Conservation (phyloP, 2,329 filamentous ascomycete genomes). For the Diplodia seriata region DNA sequence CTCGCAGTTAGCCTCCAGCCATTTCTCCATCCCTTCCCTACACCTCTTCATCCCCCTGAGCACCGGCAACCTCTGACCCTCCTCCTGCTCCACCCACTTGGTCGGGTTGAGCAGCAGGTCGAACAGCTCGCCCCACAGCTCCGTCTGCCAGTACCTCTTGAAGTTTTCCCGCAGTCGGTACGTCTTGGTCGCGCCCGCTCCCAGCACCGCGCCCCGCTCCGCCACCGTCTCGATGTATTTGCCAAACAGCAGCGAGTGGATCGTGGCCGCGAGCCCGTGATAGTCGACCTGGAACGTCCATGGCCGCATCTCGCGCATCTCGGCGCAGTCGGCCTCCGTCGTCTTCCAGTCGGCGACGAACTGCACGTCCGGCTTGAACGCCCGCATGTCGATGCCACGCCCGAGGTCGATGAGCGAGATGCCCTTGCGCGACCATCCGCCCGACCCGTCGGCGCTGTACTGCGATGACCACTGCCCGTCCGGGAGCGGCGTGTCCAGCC, state of each 20-base stretch:
- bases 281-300: slow-evolving; percentile 99
- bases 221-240: slow-evolving; percentile 85
- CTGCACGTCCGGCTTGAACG: slow-evolving; percentile 75
- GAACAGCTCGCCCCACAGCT: slow-evolving; percentile 85
- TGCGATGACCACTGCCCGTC: slow-evolving; percentile 60
- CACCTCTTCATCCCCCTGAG: slow-evolving; percentile 71
- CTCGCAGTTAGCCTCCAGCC: slow-evolving; percentile 82
- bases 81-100: slow-evolving; percentile 63
- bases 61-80: slow-evolving; percentile 73
- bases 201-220: slow-evolving; percentile 55
- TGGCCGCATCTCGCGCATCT: slow-evolving; percentile 90
- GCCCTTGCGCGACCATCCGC: slow-evolving; percentile 82
- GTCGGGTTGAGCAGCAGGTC: slow-evolving; percentile 82
- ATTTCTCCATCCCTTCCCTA: slow-evolving; percentile 81
- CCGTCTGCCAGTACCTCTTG: slow-evolving; percentile 96
- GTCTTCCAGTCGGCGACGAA: slow-evolving; percentile 98
- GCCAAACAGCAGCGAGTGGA: slow-evolving; percentile 90
- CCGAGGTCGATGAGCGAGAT: slow-evolving; percentile 93
- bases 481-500: slow-evolving; percentile 63
- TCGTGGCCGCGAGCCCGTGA: slow-evolving; percentile 84
- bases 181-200: slow-evolving; percentile 65
- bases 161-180: slow-evolving; percentile 83
- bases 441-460: slow-evolving; percentile 75
- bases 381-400: slow-evolving; percentile 89
- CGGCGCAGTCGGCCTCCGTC: slow-evolving; percentile 83